Evolutionary conservation across 2,329 filamentous ascomycete species (phyloP).

Genomic region (Zymoseptoria passerinii): DNA sequence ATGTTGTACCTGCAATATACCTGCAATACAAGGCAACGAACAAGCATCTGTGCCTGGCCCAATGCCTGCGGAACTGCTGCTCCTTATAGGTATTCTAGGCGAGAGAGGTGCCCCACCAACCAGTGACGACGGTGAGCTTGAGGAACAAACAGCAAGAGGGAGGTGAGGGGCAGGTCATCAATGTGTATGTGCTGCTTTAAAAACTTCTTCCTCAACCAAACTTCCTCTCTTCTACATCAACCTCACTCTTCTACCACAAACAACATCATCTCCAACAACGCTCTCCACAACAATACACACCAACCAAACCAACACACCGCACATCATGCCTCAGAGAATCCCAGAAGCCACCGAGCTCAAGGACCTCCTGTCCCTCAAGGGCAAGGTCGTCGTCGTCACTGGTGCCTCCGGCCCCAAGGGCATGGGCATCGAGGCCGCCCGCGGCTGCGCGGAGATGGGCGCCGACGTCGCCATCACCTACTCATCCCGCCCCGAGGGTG

Average conservation of each 20-base stretch:
- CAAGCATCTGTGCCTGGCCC: not conserved
- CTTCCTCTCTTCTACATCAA: not conserved
- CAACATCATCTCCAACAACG: not conserved
- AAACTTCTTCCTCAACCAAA: not conserved
- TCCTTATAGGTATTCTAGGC: not conserved
- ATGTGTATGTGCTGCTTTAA: not conserved
- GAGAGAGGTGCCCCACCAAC: not conserved
- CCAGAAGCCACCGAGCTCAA: constrained; percentile 51
- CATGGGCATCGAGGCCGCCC: constrained; percentile 60
- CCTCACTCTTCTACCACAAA: not conserved
- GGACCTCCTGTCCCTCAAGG: constrained; percentile 48
- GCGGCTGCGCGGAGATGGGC: constrained; percentile 56
- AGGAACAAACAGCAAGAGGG: not conserved
- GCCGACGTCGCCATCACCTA: constrained; percentile 61
- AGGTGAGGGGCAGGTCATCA: not conserved
- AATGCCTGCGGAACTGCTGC: not conserved
- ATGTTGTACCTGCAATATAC: no score
- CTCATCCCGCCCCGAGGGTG: constrained; percentile 51
- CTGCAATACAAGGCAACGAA: not conserved
- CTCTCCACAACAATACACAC: not conserved
- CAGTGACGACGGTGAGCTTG: not conserved
- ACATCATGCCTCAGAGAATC: constrained; percentile 46
- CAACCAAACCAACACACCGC: constrained; percentile 5
- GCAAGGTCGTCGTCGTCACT: constrained; percentile 46
- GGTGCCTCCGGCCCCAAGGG: constrained; percentile 54